Conservation (phyloP, 2,329 filamentous ascomycete genomes). For the Coniochaeta hoffmannii region DNA sequence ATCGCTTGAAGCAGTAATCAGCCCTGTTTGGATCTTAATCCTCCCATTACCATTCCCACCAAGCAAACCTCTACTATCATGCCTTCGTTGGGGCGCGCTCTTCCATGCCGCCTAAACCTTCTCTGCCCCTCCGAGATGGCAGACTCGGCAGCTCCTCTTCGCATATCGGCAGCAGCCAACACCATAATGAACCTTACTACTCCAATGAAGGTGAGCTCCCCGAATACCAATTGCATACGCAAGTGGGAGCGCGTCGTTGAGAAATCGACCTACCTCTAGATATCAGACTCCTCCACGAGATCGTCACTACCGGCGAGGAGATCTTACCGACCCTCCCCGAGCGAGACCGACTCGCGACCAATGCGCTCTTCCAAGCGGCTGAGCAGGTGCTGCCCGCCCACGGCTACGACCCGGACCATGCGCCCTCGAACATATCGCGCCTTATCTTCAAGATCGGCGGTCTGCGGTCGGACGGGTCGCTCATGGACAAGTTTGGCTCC, state of each 20-base stretch:
- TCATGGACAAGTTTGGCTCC: constrained; percentile 64
- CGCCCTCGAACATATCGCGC: constrained; percentile 64
- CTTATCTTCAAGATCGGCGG: constrained; percentile 75
- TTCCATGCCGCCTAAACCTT: constrained; percentile 29
- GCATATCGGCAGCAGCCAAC: constrained; percentile 10
- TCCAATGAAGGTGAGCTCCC: constrained; percentile 20
- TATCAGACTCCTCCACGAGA: constrained; percentile 69
- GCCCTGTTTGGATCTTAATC: neutral
- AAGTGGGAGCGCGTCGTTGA: constrained; percentile 4
- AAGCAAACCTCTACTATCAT: constrained; percentile 19
- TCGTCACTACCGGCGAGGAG: constrained; percentile 64
- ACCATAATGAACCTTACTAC: constrained; percentile 38
- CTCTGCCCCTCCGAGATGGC: constrained; percentile 27
- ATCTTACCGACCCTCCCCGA: constrained; percentile 50
- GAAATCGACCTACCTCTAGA: constrained; percentile 40
- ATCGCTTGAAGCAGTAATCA: neutral
- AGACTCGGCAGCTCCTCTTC: constrained; percentile 18
- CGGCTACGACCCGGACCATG: constrained; percentile 64
- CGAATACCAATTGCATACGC: neutral
- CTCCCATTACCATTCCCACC: neutral
- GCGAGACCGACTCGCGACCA: constrained; percentile 59
- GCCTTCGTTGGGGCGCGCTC: constrained; percentile 23
- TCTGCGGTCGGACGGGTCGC: constrained; percentile 44
- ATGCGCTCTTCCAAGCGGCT: constrained; percentile 75
- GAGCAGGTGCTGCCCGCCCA: constrained; percentile 65